Percentiles rank a stretch among this genome's conserved stretches.
Conservation (phyloP, 2,329 filamentous ascomycete genomes). For the Scedosporium dehoogii region DNA sequence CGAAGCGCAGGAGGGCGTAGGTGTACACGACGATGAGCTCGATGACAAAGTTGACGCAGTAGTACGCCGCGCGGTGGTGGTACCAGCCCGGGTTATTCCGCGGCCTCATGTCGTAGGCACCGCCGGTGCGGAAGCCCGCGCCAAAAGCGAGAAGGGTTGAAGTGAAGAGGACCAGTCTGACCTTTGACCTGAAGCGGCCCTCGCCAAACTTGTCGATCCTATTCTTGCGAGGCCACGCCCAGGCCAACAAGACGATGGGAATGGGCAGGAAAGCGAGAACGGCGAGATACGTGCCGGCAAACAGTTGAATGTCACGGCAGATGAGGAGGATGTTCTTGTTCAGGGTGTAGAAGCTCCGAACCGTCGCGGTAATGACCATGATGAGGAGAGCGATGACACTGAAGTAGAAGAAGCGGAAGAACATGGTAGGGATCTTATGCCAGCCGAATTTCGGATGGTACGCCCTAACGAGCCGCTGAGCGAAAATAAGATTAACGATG, state of each 20-base stretch:
- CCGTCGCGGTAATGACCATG: constrained; percentile 54
- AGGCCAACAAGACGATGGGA: constrained; percentile 40
- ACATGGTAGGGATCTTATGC: constrained; percentile 39
- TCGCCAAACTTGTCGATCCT: constrained; percentile 43
- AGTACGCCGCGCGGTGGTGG: constrained; percentile 63
- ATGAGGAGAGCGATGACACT: constrained; percentile 49
- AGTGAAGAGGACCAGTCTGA: constrained; percentile 51
- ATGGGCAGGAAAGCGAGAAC: constrained; percentile 54
- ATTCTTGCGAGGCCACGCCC: constrained; percentile 34
- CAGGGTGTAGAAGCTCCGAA: constrained; percentile 60
- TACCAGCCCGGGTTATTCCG: constrained; percentile 54
- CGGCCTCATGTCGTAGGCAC: constrained; percentile 41
- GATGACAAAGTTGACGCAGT: constrained; percentile 66
- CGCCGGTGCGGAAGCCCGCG: constrained; percentile 57
- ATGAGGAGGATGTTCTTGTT: constrained; percentile 34
- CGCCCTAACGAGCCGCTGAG: constrained; percentile 65
- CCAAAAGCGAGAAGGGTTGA: constrained; percentile 54
- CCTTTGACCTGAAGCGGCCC: constrained; percentile 57
- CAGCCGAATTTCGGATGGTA: constrained; percentile 64
- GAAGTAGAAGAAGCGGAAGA: constrained; percentile 49
- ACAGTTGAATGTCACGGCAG: constrained; percentile 56
- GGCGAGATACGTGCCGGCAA: constrained; percentile 53
- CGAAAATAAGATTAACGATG: constrained; percentile 53
- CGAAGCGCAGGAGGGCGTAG: constrained; percentile 60
- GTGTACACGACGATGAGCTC: constrained; percentile 61